A percentile compares a stretch with the other conserved stretches of the same genome.
Evolutionary conservation across 2,329 filamentous ascomycete genomes (phyloP).

Genomic region (Chalara sp.): DNA sequence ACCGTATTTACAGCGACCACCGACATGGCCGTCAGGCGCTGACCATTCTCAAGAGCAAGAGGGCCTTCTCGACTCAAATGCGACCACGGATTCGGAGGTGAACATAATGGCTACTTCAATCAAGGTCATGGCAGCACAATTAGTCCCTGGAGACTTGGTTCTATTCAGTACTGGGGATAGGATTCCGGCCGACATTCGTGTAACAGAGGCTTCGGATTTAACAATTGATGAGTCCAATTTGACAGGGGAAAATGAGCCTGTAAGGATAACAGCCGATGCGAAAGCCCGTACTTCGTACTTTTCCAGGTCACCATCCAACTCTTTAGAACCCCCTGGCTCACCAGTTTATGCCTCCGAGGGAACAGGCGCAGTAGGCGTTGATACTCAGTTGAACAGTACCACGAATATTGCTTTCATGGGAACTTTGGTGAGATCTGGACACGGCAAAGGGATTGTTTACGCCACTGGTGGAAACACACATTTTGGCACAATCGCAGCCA

Average conservation of each 20-base stretch:
- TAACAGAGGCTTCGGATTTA: slow-evolving; percentile 82
- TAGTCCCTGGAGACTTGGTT: slow-evolving; percentile 90
- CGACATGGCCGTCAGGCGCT: slow-evolving; percentile 42
- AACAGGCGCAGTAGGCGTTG: slow-evolving; percentile 52
- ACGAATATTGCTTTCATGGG: slow-evolving; percentile 98
- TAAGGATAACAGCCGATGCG: slow-evolving; percentile 67
- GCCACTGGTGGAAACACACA: slow-evolving; percentile 90
- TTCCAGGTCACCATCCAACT: slow-evolving; percentile 23
- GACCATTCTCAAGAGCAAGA: slow-evolving; percentile 17
- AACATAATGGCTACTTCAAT: slow-evolving; percentile 63
- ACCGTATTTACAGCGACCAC: slow-evolving; percentile 10
- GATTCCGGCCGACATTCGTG: slow-evolving; percentile 91
- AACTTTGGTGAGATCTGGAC: slow-evolving; percentile 87
- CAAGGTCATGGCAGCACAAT: slow-evolving; percentile 78
- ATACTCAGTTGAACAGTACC: slow-evolving; percentile 64
- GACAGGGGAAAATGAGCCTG: slow-evolving; percentile 93
- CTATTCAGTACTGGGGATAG: slow-evolving; percentile 93
- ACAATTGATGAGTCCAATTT: slow-evolving; percentile 96
- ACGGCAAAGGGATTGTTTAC: slow-evolving; percentile 95
- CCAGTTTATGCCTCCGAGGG: slow-evolving; percentile 53
- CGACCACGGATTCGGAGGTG: slow-evolving; percentile 45
- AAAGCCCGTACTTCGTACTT: slow-evolving; percentile 30
- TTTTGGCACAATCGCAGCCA: slow-evolving; percentile 93
- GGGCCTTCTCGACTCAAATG: slow-evolving; percentile 15
- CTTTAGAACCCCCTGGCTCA: slow-evolving; percentile 36